A percentile compares a stretch with the other conserved stretches of the same genome.
Conservation (phyloP, 805 yeast species). For the Naumovozyma dairenensis region DNA sequence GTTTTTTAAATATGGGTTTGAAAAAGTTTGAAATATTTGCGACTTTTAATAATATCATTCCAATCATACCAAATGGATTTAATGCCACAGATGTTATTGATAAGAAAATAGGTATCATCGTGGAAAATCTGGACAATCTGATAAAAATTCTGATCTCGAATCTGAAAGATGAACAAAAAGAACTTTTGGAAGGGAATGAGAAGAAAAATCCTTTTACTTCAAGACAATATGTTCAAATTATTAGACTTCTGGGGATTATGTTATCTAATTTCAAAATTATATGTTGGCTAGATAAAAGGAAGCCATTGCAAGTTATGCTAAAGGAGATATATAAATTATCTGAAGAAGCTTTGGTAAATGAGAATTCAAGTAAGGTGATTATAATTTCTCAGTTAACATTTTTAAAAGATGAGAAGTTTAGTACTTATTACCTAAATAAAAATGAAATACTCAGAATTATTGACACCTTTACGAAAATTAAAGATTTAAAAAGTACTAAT, state of each 20-base stretch:
- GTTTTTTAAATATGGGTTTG: conserved; percentile 7
- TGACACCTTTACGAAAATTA: conserved; percentile 10
- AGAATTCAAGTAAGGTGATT: conserved; percentile 21
- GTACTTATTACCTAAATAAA: conserved; percentile 8
- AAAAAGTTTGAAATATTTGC: conserved; percentile 26
- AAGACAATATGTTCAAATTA: conserved; percentile 25
- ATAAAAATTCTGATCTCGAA: conserved; percentile 11
- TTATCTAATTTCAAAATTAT: conserved; percentile 20
- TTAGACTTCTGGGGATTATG: conserved; percentile 17
- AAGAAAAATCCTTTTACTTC: conserved; percentile 23
- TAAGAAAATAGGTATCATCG: conserved; percentile 11
- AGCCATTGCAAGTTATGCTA: conserved; percentile 7
- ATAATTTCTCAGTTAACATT: conserved; percentile 20
- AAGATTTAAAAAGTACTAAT: conserved; percentile 20
- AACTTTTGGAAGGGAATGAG: conserved; percentile 6
- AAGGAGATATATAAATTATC: conserved; percentile 12
- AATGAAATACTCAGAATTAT: conserved; percentile 11
- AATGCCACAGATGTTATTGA: conserved; percentile 8
- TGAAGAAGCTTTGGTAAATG: conserved; percentile 14
- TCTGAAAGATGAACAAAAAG: conserved; percentile 11
- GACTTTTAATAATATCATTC: conserved; percentile 24
- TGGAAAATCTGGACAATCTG: conserved; percentile 11
- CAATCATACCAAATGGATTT: conserved; percentile 5
- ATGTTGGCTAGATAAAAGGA: conserved; percentile 8
- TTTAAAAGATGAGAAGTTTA: conserved; percentile 21